phyloP scores from a whole-genome alignment of 768 basidiomycete species.

The Cubamyces sp. region DNA sequence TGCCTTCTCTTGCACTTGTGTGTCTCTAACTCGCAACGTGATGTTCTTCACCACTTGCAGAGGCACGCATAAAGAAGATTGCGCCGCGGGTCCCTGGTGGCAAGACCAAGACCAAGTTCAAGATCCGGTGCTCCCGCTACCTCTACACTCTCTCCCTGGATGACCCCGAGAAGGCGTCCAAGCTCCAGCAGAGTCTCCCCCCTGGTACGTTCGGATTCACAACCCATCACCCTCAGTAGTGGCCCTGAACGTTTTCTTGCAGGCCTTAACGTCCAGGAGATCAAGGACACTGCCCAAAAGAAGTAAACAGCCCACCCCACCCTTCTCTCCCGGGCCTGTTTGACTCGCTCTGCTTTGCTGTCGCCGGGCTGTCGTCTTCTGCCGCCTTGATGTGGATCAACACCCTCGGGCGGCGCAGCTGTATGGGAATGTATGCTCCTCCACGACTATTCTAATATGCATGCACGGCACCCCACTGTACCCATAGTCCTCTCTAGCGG shows the following conservation, averaged over 20 bases:
- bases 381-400: conserved; percentile 7
- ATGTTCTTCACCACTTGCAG: conserved; percentile 43
- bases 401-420: conserved; percentile 10
- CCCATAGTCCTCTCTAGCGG: conserved; percentile 17
- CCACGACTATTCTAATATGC: conserved; percentile 21
- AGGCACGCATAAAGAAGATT: conserved; percentile 98
- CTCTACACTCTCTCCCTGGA: conserved; percentile 96
- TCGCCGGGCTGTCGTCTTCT: neutral
- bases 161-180: conserved; percentile 98
- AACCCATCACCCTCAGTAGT: neutral
- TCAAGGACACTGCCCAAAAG: conserved; percentile 69
- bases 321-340: conserved; percentile 1
- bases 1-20: neutral
- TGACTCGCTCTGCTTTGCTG: conserved; percentile 18
- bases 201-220: conserved; percentile 66
- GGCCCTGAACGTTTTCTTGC: neutral
- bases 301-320: conserved; percentile 50
- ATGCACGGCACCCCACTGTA: conserved; percentile 25
- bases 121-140: conserved; percentile 95
- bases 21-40: neutral
- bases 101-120: conserved; percentile 94
- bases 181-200: conserved; percentile 92
- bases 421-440: conserved; percentile 28
- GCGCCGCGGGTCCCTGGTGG: conserved; percentile 65
- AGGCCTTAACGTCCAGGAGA: conserved; percentile 77